Percentiles rank a stretch among this genome's conserved stretches.
These are phyloP conservation scores for Tolypocladium endophyticum DNA, from an alignment of 2,329 filamentous ascomycete species.

Conservation along the genomic window DNA sequence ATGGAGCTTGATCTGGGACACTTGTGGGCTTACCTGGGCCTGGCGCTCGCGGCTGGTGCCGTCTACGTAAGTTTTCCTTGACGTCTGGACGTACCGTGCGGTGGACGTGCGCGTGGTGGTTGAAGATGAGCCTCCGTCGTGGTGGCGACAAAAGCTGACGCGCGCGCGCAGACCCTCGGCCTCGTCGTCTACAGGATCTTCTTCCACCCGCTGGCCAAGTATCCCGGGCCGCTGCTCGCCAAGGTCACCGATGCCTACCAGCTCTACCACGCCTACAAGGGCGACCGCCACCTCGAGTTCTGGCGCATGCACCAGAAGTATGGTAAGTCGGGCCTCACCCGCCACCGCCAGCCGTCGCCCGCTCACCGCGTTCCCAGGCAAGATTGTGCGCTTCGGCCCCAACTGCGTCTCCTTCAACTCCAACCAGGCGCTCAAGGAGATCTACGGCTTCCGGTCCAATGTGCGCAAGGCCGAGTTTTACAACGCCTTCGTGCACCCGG, in stretches of 20 bases:
- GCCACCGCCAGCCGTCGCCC: neutral
- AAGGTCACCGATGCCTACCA: slow-evolving; percentile 55
- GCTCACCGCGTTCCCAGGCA: slow-evolving; percentile 25
- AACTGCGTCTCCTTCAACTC: slow-evolving; percentile 72
- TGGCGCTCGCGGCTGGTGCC: slow-evolving; percentile 21
- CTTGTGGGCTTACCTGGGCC: slow-evolving; percentile 28
- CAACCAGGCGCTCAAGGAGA: slow-evolving; percentile 53
- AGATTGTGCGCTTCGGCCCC: slow-evolving; percentile 67
- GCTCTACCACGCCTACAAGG: slow-evolving; percentile 65
- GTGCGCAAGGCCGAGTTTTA: slow-evolving; percentile 64
- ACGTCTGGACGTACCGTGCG: neutral
- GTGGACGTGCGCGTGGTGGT: neutral
- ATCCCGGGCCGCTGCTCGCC: slow-evolving; percentile 53
- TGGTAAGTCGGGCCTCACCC: slow-evolving; percentile 30
- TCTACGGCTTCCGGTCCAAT: slow-evolving; percentile 54
- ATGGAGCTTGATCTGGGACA: slow-evolving; percentile 22
- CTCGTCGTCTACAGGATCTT: slow-evolving; percentile 46
- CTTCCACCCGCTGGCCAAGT: slow-evolving; percentile 54
- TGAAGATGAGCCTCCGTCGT: neutral
- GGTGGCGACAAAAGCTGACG: neutral
- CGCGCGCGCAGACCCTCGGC: slow-evolving; percentile 20
- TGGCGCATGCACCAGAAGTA: slow-evolving; percentile 62
- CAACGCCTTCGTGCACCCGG: slow-evolving; percentile 60
- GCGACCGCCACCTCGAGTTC: slow-evolving; percentile 64
- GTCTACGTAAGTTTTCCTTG: slow-evolving; percentile 28